Conservation (phyloP, 768 basidiomycete genomes). For the Leccinum disarticulatum region DNA sequence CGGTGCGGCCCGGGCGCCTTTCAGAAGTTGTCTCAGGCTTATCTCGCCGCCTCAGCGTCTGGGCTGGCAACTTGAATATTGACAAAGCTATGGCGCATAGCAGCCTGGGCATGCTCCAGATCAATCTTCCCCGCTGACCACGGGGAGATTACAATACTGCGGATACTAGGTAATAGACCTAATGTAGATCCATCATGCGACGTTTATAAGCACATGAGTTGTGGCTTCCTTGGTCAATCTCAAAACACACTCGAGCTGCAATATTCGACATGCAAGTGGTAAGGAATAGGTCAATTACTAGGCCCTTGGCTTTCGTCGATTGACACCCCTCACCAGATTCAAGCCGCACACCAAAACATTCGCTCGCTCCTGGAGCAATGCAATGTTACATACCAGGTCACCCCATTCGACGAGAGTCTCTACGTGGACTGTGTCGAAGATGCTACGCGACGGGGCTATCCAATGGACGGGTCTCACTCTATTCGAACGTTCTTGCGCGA, state of each 20-base stretch:
- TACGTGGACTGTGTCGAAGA: not conserved
- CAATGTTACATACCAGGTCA: not conserved
- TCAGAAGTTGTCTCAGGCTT: too few species aligned
- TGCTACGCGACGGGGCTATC: not conserved
- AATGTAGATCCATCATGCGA: not conserved
- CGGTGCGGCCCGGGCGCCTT: too few species aligned
- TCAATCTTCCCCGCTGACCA: not conserved
- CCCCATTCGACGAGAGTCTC: not conserved
- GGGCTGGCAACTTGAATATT: too few species aligned
- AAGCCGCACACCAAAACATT: not conserved
- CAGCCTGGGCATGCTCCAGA: too few species aligned
- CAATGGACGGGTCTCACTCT: not conserved
- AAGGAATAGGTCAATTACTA: not conserved
- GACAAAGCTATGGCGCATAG: too few species aligned
- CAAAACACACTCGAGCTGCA: not conserved
- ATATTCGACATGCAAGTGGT: not conserved
- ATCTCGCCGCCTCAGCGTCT: too few species aligned
- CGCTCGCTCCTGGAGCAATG: not conserved
- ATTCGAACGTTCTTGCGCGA: not conserved
- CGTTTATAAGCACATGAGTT: not conserved
- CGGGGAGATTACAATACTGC: not conserved
- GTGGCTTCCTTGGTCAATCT: not conserved
- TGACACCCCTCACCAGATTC: too few species aligned
- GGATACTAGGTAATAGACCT: not conserved
- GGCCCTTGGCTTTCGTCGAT: too few species aligned